Base-by-base conservation (phyloP, 352 stramenopile genomes). In the Aphanomyces astaci region DNA sequence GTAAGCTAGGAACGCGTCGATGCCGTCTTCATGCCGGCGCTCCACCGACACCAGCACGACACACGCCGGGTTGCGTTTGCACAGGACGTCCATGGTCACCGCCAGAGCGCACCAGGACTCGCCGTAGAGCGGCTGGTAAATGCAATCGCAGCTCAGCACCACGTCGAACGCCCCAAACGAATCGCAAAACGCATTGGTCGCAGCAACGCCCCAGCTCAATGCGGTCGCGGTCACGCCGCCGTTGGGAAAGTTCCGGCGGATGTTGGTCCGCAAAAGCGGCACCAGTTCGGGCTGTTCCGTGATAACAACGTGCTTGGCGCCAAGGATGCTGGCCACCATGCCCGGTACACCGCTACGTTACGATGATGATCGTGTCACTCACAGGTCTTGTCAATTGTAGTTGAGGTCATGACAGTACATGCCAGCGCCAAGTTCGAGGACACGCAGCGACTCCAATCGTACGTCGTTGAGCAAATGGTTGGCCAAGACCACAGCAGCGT, bases 71-170 rank as follows among this genome's bases (percentile, higher is more conserved):
- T 88, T 87, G 4, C 74, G 66, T 3, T 74, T 15, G 57, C 85
- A 91, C 19, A 95, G 39, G 9, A 84, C 73, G 66, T 95, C 81
- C 78, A 98, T 95, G 1, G 86, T 91, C 71, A 96, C 80, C 22
- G 88, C 89, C 32, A 98, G 71, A 15, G 76, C 75, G 49, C 85
- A 76, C 91, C 91, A 98, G 15, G 84, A 94, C 63, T 89, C 79
- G 62, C 94, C 94, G 73, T 98, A 98, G 27, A 98, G 77, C 46
- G 90, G 91, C 75, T 97, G 86, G 75, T 97, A 98, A 55, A 98
- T 90, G 78, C 92, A 98, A 76, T 98, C 94, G 71, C 92, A 98
- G 56, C 94, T 96, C 4, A 98, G 73, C 53, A 97, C 87, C 43
- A 98, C 76, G 63, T 98, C 90, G 72, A 98, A 88, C 22, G 74